These are phyloP conservation scores for Colletotrichum truncatum DNA, from an alignment of 2,329 filamentous ascomycete genomes.

Conservation along the genomic window DNA sequence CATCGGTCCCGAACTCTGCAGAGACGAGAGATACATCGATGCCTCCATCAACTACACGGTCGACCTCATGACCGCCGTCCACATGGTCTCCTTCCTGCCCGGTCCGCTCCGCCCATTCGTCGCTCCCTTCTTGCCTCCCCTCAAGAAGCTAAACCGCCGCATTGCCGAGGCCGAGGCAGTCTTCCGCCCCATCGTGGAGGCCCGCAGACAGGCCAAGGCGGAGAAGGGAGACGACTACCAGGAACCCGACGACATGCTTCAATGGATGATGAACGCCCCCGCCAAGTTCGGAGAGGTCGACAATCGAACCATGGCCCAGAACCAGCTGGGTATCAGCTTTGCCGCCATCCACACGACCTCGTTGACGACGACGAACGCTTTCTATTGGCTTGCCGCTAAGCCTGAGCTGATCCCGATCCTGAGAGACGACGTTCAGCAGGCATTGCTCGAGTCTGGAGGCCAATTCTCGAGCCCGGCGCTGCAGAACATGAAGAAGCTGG, in stretches of 20 bases:
- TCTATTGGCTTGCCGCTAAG: slow-evolving; percentile 58
- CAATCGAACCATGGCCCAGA: slow-evolving; percentile 46
- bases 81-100: slow-evolving; percentile 3
- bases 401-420: slow-evolving; percentile 60
- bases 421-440: slow-evolving; percentile 58
- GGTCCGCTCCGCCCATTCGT: slow-evolving; percentile 44
- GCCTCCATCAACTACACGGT: slow-evolving; percentile 54
- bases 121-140: slow-evolving; percentile 43
- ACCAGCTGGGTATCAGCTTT: slow-evolving; percentile 54
- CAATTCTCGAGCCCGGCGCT: slow-evolving; percentile 45
- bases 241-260: slow-evolving; percentile 57
- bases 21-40: slow-evolving; percentile 53
- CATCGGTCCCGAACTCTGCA: slow-evolving; percentile 55
- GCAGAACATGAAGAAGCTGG: slow-evolving; percentile 48
- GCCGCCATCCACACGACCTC: slow-evolving; percentile 63
- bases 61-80: slow-evolving; percentile 33
- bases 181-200: slow-evolving; percentile 44
- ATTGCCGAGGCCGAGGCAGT: slow-evolving; percentile 43
- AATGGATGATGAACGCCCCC: slow-evolving; percentile 54
- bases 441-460: slow-evolving; percentile 44
- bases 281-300: slow-evolving; percentile 41
- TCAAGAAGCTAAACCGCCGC: slow-evolving; percentile 44
- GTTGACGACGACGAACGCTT: slow-evolving; percentile 52
- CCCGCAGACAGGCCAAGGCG: slow-evolving; percentile 36
- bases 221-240: slow-evolving; percentile 11